A percentile compares a stretch with the other conserved stretches of the same genome.
Conservation (phyloP, 352 stramenopile species). For the Phytophthora litchii region DNA sequence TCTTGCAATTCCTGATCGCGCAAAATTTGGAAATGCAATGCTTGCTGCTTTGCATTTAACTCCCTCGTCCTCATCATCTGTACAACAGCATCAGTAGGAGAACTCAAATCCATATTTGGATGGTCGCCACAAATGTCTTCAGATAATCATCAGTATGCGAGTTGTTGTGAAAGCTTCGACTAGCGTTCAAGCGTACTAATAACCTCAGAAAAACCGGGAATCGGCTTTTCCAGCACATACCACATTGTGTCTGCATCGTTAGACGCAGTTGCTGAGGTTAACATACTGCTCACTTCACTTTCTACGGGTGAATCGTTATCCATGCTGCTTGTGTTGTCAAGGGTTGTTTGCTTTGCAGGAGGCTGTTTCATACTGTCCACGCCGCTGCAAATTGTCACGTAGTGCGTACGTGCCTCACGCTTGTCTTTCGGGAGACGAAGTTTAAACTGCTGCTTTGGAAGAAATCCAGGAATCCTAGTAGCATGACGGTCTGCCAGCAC, state of each 20-base stretch:
- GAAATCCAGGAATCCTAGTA: slow-evolving; percentile 47
- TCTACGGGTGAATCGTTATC: background rate
- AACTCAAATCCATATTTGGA: slow-evolving; percentile 37
- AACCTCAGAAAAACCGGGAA: slow-evolving; percentile 43
- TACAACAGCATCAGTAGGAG: slow-evolving; percentile 1
- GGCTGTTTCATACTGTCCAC: slow-evolving; percentile 7
- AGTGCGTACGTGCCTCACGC: slow-evolving; percentile 23
- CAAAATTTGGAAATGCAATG: slow-evolving; percentile 14
- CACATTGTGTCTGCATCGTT: slow-evolving; percentile 35
- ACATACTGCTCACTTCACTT: background rate
- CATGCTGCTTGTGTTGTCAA: background rate
- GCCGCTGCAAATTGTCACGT: slow-evolving; percentile 26
- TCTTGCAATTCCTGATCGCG: background rate
- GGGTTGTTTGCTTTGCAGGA: background rate
- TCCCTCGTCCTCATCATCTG: slow-evolving; percentile 20
- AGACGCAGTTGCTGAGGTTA: background rate
- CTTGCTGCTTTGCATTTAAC: background rate
- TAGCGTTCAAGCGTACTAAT: slow-evolving; percentile 18
- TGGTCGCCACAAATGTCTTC: slow-evolving; percentile 27
- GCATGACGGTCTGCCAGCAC: slow-evolving; percentile 43
- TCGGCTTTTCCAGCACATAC: slow-evolving; percentile 53
- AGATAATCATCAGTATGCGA: background rate
- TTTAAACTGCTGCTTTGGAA: slow-evolving; percentile 67
- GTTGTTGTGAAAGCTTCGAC: too few relatives aligned
- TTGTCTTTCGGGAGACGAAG: slow-evolving; percentile 56